Evolutionary conservation across 2,329 filamentous ascomycete genomes (phyloP), one percentile per base, ranked within the genome.

Genomic region (Curvularia eragrostidis): DNA sequence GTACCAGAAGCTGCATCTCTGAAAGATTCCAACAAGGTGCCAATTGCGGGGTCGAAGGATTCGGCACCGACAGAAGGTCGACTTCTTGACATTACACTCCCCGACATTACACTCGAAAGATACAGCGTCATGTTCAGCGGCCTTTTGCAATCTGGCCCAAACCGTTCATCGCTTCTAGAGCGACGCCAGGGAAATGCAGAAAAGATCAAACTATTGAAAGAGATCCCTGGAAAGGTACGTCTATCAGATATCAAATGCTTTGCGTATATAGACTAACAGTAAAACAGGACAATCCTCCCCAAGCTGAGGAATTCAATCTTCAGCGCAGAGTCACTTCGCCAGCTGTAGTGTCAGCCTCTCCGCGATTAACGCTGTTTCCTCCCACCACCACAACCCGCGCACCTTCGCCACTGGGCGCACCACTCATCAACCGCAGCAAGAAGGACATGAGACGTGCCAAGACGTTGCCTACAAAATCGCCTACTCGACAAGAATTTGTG

Each of bases 81-180:
- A 2, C 67, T 78, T 38, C 79, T 97, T 19, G 83, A 93, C 66
- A 84, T 97, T 15, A 87, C 93, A 51, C 95, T 97, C 56, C 93
- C 94, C 0, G 85, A 85, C 48, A 84, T 91, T 54, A 87, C 89
- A 61, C 83, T 98, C 83, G 94, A 97, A 73, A 83, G 94, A 48
- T 98, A 97, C 67, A 97, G 93, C 67, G 85, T 97, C 64, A 97
- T 97, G 93, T 97, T 98, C 71, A 87, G 89, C 54, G 85, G 85
- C 36, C 82, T 97, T 6, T 79, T 97, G 24, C 84, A 86, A 59
- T 68, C 70, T 8, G 65, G 66, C 13, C 54, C 64, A 12, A 68
- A 57, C 32, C 66, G 64, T 7, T 56, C 50, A 12, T 74, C 73
- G 7, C 67, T 78, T 5, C 58, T 77, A 18, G 66, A 65, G 26